A percentile compares a stretch with the other conserved stretches of the same genome.
Evolutionary conservation across 176 grass and related monocot genomes (phyloP).

Genomic region (Aegilops speltoides): DNA sequence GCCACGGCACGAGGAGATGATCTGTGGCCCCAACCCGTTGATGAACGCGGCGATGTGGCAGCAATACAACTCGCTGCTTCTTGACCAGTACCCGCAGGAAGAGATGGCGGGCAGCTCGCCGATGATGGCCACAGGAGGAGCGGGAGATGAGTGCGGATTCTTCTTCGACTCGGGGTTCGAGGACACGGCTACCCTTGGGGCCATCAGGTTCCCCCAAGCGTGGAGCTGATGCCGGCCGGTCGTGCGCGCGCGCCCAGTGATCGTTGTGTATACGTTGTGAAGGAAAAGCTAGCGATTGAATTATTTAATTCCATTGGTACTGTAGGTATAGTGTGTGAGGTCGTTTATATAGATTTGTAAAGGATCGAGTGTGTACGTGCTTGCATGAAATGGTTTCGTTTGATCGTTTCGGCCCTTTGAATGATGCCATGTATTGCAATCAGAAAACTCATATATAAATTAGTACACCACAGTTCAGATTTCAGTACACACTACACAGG

Average conservation of each 20-base stretch:
- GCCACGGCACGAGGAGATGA: constrained; percentile 12
- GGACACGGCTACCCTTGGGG: constrained; percentile 41
- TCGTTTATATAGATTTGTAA: constrained; percentile 30
- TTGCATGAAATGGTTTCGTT: constrained; percentile 11
- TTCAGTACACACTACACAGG: neutral
- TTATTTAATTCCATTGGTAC: constrained; percentile 40
- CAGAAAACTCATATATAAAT: constrained; percentile 5
- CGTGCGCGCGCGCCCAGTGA: neutral
- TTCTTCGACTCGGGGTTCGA: constrained; percentile 41
- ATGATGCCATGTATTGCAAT: constrained; percentile 6
- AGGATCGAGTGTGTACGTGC: neutral
- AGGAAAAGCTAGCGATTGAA: constrained; percentile 23
- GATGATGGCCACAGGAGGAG: constrained; percentile 30
- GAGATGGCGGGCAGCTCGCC: constrained; percentile 14
- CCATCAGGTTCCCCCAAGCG: constrained; percentile 42
- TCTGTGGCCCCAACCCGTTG: constrained; percentile 17
- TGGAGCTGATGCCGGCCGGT: constrained; percentile 33
- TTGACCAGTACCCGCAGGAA: constrained; percentile 37
- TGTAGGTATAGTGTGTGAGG: constrained; percentile 20
- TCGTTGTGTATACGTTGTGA: neutral
- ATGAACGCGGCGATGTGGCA: constrained; percentile 36
- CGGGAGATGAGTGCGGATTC: constrained; percentile 34
- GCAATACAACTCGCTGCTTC: constrained; percentile 33
- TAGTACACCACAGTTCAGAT: constrained; percentile 2
- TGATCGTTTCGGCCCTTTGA: neutral